Evolutionary conservation across 371 early-diverging fungal genomes (phyloP).

Genomic region (Rhizopus sp.): DNA sequence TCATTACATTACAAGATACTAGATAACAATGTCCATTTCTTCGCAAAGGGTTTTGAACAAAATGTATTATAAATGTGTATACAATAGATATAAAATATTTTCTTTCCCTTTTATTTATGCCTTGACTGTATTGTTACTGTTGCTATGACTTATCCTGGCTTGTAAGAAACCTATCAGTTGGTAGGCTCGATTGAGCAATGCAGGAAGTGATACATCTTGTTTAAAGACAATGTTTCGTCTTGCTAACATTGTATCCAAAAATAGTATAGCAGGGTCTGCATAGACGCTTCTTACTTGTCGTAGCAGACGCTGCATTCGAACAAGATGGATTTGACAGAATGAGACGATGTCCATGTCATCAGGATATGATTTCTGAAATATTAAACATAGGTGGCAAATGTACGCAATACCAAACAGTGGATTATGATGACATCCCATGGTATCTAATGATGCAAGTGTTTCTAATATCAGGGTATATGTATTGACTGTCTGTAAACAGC

Average conservation of each 20-base stretch:
- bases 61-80: constrained; percentile 29
- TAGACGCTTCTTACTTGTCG: constrained; percentile 25
- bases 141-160: background rate
- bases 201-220: constrained; percentile 15
- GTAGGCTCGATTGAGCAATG: constrained; percentile 11
- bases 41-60: constrained; percentile 67
- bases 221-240: constrained; percentile 8
- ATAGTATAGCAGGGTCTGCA: constrained; percentile 29
- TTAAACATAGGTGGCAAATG: constrained; percentile 31
- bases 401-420: constrained; percentile 36
- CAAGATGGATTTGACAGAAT: constrained; percentile 37
- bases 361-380: constrained; percentile 22
- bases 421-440: constrained; percentile 38
- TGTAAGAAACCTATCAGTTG: constrained; percentile 17
- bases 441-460: constrained; percentile 28
- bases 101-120: background rate
- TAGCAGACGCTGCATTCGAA: constrained; percentile 31
- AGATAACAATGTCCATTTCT: constrained; percentile 70
- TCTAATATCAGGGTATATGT: constrained; percentile 42
- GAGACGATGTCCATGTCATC: constrained; percentile 20
- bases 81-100: background rate
- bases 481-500: constrained; percentile 25
- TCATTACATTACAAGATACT: constrained; percentile 67
- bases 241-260: constrained; percentile 32
- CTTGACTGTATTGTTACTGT: background rate